Conservation (phyloP, 2,329 filamentous ascomycete genomes). For the Scedosporium boydii region DNA sequence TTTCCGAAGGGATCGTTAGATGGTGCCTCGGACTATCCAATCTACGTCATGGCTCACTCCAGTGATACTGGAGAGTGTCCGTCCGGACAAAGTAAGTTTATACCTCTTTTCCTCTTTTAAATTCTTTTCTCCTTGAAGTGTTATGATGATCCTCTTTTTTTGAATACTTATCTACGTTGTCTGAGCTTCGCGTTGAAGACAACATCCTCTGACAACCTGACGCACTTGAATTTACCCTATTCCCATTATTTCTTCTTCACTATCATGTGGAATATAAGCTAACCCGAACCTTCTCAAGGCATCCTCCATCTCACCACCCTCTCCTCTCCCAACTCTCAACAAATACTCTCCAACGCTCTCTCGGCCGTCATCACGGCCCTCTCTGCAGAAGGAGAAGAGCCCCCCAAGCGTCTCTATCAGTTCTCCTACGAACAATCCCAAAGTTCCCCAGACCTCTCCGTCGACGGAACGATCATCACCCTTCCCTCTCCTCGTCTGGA, state of each 20-base stretch:
- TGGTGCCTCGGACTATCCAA: constrained; percentile 28
- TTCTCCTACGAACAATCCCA: constrained; percentile 46
- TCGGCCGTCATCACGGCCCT: constrained; percentile 27
- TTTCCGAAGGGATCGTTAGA: constrained; percentile 46
- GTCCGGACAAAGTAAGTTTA: constrained; percentile 75
- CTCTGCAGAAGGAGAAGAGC: background rate
- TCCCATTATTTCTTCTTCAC: constrained; percentile 8
- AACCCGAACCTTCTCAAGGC: constrained; percentile 16
- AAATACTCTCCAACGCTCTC: constrained; percentile 29
- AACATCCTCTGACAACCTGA: constrained; percentile 84
- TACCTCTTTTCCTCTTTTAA: constrained; percentile 8
- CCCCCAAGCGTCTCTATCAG: constrained; percentile 33
- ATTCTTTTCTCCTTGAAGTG: constrained; percentile 24
- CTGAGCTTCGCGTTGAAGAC: constrained; percentile 85
- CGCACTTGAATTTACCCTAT: constrained; percentile 27
- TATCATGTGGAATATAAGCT: constrained; percentile 17
- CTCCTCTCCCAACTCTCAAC: constrained; percentile 18
- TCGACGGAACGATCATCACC: constrained; percentile 32
- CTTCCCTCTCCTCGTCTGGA: constrained; percentile 54
- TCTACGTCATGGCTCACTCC: constrained; percentile 65
- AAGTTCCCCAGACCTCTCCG: constrained; percentile 3
- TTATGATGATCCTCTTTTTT: constrained; percentile 72
- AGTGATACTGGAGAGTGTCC: constrained; percentile 92
- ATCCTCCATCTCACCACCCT: constrained; percentile 25
- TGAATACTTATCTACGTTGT: constrained; percentile 99